phyloP scores from a whole-genome alignment of 495 filamentous ascomycete species.

The Trichoderma orchidacearum region DNA sequence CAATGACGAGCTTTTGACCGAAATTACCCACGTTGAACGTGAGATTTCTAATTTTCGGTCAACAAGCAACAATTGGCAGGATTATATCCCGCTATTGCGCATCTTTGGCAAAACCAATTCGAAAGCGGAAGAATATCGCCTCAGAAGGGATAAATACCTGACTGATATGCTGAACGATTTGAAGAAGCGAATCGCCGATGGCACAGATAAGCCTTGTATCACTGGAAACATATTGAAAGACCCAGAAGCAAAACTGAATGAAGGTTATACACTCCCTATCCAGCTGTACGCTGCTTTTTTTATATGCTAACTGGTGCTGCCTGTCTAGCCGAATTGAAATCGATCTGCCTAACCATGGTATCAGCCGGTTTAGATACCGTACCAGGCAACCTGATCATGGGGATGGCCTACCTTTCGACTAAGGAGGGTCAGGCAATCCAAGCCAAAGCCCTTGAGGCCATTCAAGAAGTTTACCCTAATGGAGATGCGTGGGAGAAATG shows the following conservation, averaged over 20 bases:
- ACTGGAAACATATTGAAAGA: constrained; percentile 57
- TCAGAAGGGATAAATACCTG: constrained; percentile 42
- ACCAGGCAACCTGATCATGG: constrained; percentile 57
- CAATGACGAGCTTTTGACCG: constrained; percentile 41
- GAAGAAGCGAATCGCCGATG: constrained; percentile 43
- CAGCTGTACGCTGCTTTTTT: background rate
- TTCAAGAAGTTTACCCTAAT: constrained; percentile 49
- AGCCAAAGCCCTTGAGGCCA: constrained; percentile 46
- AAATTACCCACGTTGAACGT: constrained; percentile 51
- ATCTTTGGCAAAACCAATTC: constrained; percentile 36
- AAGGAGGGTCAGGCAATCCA: constrained; percentile 49
- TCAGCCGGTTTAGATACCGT: constrained; percentile 59
- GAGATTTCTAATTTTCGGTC: constrained; percentile 49
- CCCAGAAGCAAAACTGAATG: constrained; percentile 45
- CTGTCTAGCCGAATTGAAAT: constrained; percentile 48
- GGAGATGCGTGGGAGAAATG: constrained; percentile 53
- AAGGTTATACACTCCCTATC: constrained; percentile 24
- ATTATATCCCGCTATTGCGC: constrained; percentile 52
- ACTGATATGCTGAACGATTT: constrained; percentile 44
- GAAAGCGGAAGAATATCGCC: constrained; percentile 39
- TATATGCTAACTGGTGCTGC: background rate
- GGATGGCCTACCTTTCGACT: constrained; percentile 54
- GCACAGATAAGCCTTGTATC: constrained; percentile 57
- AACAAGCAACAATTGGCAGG: constrained; percentile 58
- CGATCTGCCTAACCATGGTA: constrained; percentile 64